A percentile compares a stretch with the other conserved stretches of the same genome.
Evolutionary conservation across 768 basidiomycete genomes (phyloP).

Genomic region (Boletus tomentosulus): DNA sequence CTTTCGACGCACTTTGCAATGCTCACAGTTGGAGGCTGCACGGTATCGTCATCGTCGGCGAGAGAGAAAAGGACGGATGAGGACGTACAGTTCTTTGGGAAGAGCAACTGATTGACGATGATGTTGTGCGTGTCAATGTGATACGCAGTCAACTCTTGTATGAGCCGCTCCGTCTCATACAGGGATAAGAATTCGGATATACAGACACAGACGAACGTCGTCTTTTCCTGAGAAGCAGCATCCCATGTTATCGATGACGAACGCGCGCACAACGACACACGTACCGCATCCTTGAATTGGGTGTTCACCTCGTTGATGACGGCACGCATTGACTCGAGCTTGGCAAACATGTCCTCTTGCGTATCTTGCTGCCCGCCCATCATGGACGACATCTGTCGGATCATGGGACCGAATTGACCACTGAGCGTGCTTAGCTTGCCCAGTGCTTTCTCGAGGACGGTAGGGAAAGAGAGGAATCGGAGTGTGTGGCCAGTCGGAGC

Average conservation of each 20-base stretch:
- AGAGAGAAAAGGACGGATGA: neutral
- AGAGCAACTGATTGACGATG: slow-evolving; percentile 95
- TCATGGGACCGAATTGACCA: slow-evolving; percentile 95
- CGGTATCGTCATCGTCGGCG: neutral
- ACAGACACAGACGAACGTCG: slow-evolving; percentile 97
- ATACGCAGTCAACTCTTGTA: slow-evolving; percentile 91
- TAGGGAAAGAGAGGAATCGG: slow-evolving; percentile 98
- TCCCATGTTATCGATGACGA: neutral
- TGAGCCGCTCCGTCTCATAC: slow-evolving; percentile 97
- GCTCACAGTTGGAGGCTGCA: slow-evolving; percentile 87
- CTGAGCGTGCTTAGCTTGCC: slow-evolving; percentile 93
- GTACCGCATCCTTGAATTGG: slow-evolving; percentile 96
- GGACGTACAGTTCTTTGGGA: slow-evolving; percentile 79
- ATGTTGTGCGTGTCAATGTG: slow-evolving; percentile 99
- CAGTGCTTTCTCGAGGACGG: slow-evolving; percentile 94
- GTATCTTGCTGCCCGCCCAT: slow-evolving; percentile 89
- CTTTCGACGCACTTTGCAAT: slow-evolving; percentile 88
- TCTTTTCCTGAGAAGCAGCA: slow-evolving; percentile 70
- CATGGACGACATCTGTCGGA: slow-evolving; percentile 92
- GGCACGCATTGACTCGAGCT: slow-evolving; percentile 93
- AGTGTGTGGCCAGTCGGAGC: slow-evolving; percentile 98
- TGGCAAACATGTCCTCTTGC: slow-evolving; percentile 98
- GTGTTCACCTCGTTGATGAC: slow-evolving; percentile 98
- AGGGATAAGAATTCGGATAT: slow-evolving; percentile 98
- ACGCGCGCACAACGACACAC: slow-evolving; percentile 24